phyloP scores from a whole-genome alignment of 805 yeast genomes.

The Candida alai region DNA sequence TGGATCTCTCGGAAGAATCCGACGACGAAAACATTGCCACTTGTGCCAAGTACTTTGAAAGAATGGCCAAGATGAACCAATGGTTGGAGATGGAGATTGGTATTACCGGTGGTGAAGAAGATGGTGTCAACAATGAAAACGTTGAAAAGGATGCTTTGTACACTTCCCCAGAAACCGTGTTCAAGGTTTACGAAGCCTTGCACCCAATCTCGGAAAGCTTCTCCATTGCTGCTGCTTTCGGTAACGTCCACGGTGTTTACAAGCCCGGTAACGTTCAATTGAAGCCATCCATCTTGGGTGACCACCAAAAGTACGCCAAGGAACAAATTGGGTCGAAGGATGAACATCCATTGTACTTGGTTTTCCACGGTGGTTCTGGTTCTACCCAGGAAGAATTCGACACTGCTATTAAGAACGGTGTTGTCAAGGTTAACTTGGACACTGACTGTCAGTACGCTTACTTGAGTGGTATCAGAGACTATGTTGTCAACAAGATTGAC shows the following conservation, averaged over 20 bases:
- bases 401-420: slow-evolving; percentile 89
- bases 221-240: slow-evolving; percentile 99
- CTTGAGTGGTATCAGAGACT: slow-evolving; percentile 96
- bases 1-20: slow-evolving; percentile 93
- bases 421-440: slow-evolving; percentile 98
- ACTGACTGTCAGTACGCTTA: slow-evolving; percentile 99
- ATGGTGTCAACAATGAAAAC: slow-evolving; percentile 98
- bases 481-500: slow-evolving; percentile 93
- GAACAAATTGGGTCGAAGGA: slow-evolving; percentile 52
- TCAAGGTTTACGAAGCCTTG: slow-evolving; percentile 84
- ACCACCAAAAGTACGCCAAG: slow-evolving; percentile 88
- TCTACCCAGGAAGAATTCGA: slow-evolving; percentile 88
- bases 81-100: slow-evolving; percentile 99
- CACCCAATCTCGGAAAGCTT: slow-evolving; percentile 92
- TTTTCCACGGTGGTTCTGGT: slow-evolving; percentile 99
- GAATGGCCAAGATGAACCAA: slow-evolving; percentile 91
- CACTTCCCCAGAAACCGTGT: slow-evolving; percentile 95
- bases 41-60: slow-evolving; percentile 91
- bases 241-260: slow-evolving; percentile 99
- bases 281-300: slow-evolving; percentile 90
- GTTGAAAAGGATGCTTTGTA: slow-evolving; percentile 83
- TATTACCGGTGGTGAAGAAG: slow-evolving; percentile 99
- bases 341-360: slow-evolving; percentile 83
- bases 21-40: slow-evolving; percentile 94
- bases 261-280: slow-evolving; percentile 97